These are phyloP conservation scores for Solanum hybrid DNA, from an alignment of 305 asterid genomes.

Conservation along the genomic window DNA sequence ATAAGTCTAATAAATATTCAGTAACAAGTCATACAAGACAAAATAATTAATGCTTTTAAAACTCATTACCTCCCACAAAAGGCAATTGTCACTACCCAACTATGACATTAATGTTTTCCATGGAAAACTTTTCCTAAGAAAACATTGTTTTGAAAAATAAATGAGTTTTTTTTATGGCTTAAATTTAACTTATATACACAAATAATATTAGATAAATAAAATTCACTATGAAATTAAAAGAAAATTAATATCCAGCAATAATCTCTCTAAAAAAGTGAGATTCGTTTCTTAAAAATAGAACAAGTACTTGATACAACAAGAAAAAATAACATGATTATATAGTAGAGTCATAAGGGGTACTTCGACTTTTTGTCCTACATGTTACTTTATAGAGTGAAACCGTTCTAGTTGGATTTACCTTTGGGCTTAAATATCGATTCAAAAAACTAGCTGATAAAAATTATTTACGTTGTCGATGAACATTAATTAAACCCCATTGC, in stretches of 20 bases:
- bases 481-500: not conserved
- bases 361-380: not conserved
- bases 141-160: not conserved
- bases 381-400: not conserved
- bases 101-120: not conserved
- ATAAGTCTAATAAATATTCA: not conserved
- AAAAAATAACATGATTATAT: not conserved
- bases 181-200: not conserved
- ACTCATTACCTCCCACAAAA: not conserved
- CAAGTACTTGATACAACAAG: not conserved
- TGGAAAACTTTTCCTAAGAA: not conserved
- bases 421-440: not conserved
- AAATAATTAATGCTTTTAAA: not conserved
- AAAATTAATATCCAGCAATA: not conserved
- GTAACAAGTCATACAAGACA: not conserved
- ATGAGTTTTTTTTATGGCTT: not conserved
- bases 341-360: not conserved
- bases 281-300: not conserved
- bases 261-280: not conserved
- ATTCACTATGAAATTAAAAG: not conserved
- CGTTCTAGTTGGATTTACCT: not conserved
- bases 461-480: not conserved
- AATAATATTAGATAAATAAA: not conserved
- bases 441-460: not conserved
- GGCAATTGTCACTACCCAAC: not conserved